Base-by-base conservation (phyloP, 1,284 basidiomycete genomes). In the Malassezia japonica region DNA sequence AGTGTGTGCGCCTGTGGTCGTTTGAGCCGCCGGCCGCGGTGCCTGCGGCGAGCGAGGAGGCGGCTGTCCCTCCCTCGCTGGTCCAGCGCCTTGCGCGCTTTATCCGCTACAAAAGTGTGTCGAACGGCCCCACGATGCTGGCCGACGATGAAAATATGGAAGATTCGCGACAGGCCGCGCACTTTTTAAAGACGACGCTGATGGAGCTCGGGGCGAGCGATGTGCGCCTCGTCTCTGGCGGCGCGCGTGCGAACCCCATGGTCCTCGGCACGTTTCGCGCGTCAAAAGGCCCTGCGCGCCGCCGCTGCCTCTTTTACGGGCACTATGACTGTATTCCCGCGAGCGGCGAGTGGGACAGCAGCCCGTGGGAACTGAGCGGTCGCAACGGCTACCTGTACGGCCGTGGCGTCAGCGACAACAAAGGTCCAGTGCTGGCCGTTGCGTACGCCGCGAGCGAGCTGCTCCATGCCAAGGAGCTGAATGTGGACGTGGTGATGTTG, bases 321-420 rank as follows among this genome's bases (percentile, higher is more conserved):
- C 67, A 70, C 44, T 70, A 70, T 51, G 67, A 70, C 48, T 64
- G 63, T 42, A 64, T 70, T 4, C 55, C 55, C 4, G 65, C 63
- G 9, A 55, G 59, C 24, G 60, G 59, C 3, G 50, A 36, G n/a
- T 96, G 90, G 91, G 76, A 79, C n/a, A 83, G 83, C 6, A 82
- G 86, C 56, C 91, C 92, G 0, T 98, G 89, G 76, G 78, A 76
- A 6, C 76, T 96, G 50, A 81, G 81, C 0, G 90, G 89, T 1
- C 79, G 82, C 9, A 88, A 95, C 65, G 92, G 92, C 0, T 92
- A 90, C 68, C 78, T 96, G 0, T 95, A 95, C 68, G 92, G 89
- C 2, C 82, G 92, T 23, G 92, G 92, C 1, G 84, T 87, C 3
- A 67, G 68, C 21, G 75, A 70, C 48, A 82, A 91, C 76, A 91